Evolutionary conservation across 2,329 filamentous ascomycete species (phyloP), one percentile per base, ranked within the genome.

Genomic region (Ophiocordyceps camponoti-floridani): DNA sequence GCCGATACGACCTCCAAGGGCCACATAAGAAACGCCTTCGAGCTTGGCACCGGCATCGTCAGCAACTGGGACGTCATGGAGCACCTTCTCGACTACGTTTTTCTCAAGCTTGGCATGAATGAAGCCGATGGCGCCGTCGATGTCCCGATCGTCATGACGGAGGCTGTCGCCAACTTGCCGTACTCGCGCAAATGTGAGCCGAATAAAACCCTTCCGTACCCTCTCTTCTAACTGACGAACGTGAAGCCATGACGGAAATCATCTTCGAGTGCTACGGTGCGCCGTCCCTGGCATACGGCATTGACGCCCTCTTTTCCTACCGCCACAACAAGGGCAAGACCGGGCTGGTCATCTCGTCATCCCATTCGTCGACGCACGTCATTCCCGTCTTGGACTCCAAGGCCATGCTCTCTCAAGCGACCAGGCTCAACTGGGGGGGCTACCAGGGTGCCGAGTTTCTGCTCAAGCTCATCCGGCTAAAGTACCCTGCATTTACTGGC

Each of bases 51-150:
- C 41, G 89, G 88, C 50, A 82, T 98, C 42, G 78, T 96, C 48
- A 88, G 85, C 61, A 96, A 96, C 59, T 98, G 93, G 87, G 91
- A 98, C 62, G 88, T 87, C 31, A 87, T 94, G 77, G 91, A 98
- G 62, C 87, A 89, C 47, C 72, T 95, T 5, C 65, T 98, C 42
- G 91, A 98, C 64, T 95, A 95, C 61, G 74, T 88, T 40, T 98
- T 98, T 60, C 71, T 95, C 52, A 96, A 95, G 64, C 67, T 98
- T 45, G 91, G 91, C 4, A 73, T 98, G 53, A 86, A 93, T 51
- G 77, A 77, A 14, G 68, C 69, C 4, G 76, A 81, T 43, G 85
- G 84, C 9, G 69, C 74, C 23, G 77, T 98, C 49, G 86, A 89
- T 54, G 70, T 87, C 54, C 88, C 89, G 1, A 76, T 98, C 48